phyloP scores from a whole-genome alignment of 2,329 filamentous ascomycete species.

The Alternaria rosae region DNA sequence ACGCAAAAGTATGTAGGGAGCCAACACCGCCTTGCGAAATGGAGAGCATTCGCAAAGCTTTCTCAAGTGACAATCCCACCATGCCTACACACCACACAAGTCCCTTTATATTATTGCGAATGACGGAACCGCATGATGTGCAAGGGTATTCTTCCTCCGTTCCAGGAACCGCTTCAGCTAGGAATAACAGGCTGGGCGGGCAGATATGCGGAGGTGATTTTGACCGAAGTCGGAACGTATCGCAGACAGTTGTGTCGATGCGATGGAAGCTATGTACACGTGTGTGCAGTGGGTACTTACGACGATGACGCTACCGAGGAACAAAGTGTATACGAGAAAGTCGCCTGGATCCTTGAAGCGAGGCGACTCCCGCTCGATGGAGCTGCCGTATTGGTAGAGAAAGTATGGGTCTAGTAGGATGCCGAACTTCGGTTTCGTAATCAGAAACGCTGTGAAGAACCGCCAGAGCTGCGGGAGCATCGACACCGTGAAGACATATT shows the following conservation, averaged over 20 bases:
- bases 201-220: slow-evolving; percentile 66
- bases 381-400: slow-evolving; percentile 78
- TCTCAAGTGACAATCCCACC: slow-evolving; percentile 62
- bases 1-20: slow-evolving; percentile 65
- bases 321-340: slow-evolving; percentile 80
- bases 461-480: slow-evolving; percentile 67
- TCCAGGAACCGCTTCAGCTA: slow-evolving; percentile 65
- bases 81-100: slow-evolving; percentile 58
- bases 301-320: slow-evolving; percentile 74
- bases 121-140: slow-evolving; percentile 57
- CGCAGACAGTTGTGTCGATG: slow-evolving; percentile 29
- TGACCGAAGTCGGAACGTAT: slow-evolving; percentile 19
- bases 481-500: slow-evolving; percentile 62
- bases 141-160: slow-evolving; percentile 62
- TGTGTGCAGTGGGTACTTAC: slow-evolving; percentile 66
- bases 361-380: slow-evolving; percentile 74
- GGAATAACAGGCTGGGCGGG: slow-evolving; percentile 55
- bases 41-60: slow-evolving; percentile 62
- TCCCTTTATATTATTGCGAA: slow-evolving; percentile 59
- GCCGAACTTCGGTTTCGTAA: slow-evolving; percentile 62
- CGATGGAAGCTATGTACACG: slow-evolving; percentile 16
- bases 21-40: slow-evolving; percentile 66
- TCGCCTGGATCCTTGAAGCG: slow-evolving; percentile 80
- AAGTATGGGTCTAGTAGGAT: slow-evolving; percentile 80
- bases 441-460: slow-evolving; percentile 64